Evolutionary conservation across 2,329 filamentous ascomycete species (phyloP).

Genomic region (Diaporthe destruens): DNA sequence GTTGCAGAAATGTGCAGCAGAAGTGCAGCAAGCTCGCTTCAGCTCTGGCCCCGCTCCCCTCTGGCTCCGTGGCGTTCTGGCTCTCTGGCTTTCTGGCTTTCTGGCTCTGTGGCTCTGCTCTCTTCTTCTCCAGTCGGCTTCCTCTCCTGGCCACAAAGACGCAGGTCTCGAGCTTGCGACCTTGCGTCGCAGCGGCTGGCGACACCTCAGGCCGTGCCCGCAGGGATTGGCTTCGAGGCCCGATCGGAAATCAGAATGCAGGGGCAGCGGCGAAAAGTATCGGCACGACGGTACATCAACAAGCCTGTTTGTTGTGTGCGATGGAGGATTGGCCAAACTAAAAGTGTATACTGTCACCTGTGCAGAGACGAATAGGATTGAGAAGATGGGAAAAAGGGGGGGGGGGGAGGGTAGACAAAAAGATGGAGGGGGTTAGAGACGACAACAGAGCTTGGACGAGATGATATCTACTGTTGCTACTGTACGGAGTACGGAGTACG

Average conservation of each 20-base stretch:
- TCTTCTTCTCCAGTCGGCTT: background rate
- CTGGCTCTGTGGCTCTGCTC: no score
- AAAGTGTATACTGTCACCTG: background rate
- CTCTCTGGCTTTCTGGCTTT: no score
- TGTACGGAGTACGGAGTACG: no score
- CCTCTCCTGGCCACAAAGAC: background rate
- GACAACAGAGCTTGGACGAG: background rate
- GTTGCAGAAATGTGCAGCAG: background rate
- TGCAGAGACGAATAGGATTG: background rate
- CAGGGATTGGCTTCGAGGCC: conserved; percentile 6
- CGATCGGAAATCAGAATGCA: background rate
- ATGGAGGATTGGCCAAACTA: background rate
- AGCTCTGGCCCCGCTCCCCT: background rate
- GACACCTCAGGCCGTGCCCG: background rate
- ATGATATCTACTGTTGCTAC: background rate
- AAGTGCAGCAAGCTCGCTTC: background rate
- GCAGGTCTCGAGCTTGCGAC: conserved; percentile 25
- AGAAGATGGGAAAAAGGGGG: no score
- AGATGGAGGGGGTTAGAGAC: background rate
- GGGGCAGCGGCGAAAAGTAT: conserved; percentile 23
- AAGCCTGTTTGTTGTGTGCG: background rate
- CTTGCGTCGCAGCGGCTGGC: conserved; percentile 5
- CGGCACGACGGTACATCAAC: background rate
- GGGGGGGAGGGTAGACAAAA: no score
- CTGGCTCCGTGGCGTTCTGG: no score